These are phyloP conservation scores for Aspergillus ustus DNA, from an alignment of 2,329 filamentous ascomycete species.

Conservation along the genomic window DNA sequence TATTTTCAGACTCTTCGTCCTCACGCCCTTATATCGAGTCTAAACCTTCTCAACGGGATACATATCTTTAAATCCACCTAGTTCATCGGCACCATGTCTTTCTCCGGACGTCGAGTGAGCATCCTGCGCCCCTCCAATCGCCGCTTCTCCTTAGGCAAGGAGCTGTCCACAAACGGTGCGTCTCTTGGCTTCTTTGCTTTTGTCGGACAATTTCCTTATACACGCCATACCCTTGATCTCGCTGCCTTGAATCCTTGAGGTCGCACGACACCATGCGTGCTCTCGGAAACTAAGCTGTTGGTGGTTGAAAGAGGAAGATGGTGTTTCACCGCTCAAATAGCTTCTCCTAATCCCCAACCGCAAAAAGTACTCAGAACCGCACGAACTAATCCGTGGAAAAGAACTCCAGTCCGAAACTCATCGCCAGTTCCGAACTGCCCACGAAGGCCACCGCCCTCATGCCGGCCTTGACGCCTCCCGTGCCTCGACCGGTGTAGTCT, in stretches of 20 bases:
- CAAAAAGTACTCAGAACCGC: background rate
- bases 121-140: constrained; percentile 45
- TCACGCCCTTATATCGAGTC: background rate
- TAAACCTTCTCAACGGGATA: background rate
- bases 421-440: constrained; percentile 83
- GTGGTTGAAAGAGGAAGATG: background rate
- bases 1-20: background rate
- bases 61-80: background rate
- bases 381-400: constrained; percentile 39
- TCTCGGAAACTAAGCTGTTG: background rate
- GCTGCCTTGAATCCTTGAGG: background rate
- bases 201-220: background rate
- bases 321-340: background rate
- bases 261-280: background rate
- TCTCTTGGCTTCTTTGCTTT: constrained; percentile 18
- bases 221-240: background rate
- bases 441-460: constrained; percentile 89
- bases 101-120: constrained; percentile 52
- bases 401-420: constrained; percentile 84
- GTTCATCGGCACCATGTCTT: constrained; percentile 44
- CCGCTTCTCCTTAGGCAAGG: constrained; percentile 49
- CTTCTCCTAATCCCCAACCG: background rate
- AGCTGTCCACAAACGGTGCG: constrained; percentile 53
- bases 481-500: constrained; percentile 91
- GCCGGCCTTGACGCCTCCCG: constrained; percentile 87